phyloP scores from a whole-genome alignment of 805 yeast genomes.

The Nakazawaea ishiwadae region DNA sequence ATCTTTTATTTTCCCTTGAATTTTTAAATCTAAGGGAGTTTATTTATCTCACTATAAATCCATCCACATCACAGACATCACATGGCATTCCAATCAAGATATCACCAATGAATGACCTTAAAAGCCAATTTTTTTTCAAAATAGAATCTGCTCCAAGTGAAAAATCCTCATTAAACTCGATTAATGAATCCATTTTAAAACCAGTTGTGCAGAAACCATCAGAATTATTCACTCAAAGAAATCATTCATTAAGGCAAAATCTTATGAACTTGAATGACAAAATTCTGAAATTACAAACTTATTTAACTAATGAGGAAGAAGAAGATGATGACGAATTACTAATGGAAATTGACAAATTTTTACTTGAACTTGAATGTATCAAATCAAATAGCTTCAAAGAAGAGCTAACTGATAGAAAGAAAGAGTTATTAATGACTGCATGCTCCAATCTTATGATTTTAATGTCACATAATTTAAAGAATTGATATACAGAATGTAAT shows the following conservation, averaged over 20 bases:
- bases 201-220: not conserved
- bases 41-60: too few relatives aligned
- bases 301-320: not conserved
- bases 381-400: not conserved
- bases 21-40: not conserved
- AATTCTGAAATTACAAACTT: not conserved
- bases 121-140: too few relatives aligned
- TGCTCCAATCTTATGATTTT: too few relatives aligned
- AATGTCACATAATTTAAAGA: too few relatives aligned
- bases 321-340: constrained; percentile 3
- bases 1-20: not conserved
- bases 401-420: constrained; percentile 1
- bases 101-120: not conserved
- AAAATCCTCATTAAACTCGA: constrained; percentile 7
- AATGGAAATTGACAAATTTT: constrained; percentile 6
- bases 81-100: too few relatives aligned
- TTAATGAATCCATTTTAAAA: not conserved
- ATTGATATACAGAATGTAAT: too few relatives aligned
- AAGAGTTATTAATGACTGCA: constrained; percentile 5
- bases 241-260: not conserved
- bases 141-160: constrained; percentile 6
- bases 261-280: constrained; percentile 1
- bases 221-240: not conserved
- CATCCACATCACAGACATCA: too few relatives aligned
- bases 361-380: constrained; percentile 1